A percentile compares a stretch with the other conserved stretches of the same genome.
phyloP scores from a whole-genome alignment of 2,329 filamentous ascomycete species.

The Corinectria fuckeliana region DNA sequence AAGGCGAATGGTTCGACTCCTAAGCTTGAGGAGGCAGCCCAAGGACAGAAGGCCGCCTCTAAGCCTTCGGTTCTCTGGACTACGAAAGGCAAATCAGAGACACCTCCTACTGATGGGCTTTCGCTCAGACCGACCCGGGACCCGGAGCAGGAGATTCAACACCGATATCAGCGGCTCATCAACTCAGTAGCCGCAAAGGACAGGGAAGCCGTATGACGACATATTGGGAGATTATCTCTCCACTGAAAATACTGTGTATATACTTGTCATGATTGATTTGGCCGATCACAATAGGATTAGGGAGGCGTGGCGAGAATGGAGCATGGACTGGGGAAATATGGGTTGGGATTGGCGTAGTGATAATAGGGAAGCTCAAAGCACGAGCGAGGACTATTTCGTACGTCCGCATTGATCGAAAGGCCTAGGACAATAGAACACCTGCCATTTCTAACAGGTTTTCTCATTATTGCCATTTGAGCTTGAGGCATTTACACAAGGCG shows the following conservation, averaged over 20 bases:
- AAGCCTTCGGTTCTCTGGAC: slow-evolving; percentile 48
- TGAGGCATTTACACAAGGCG: neutral
- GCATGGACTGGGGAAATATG: slow-evolving; percentile 28
- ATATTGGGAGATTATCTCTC: neutral
- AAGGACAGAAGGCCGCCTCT: slow-evolving; percentile 28
- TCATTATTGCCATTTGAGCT: neutral
- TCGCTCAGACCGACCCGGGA: slow-evolving; percentile 39
- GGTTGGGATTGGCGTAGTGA: slow-evolving; percentile 21
- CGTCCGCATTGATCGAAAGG: neutral
- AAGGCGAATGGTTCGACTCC: slow-evolving; percentile 42
- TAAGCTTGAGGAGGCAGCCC: slow-evolving; percentile 36
- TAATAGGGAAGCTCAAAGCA: slow-evolving; percentile 14
- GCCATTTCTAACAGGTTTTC: neutral
- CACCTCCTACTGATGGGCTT: slow-evolving; percentile 24
- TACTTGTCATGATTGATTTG: slow-evolving; percentile 23
- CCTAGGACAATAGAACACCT: neutral
- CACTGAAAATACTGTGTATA: slow-evolving; percentile 17
- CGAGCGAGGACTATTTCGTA: slow-evolving; percentile 1
- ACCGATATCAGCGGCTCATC: slow-evolving; percentile 47
- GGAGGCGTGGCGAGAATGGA: slow-evolving; percentile 30
- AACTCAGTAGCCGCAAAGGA: slow-evolving; percentile 46
- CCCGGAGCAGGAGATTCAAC: slow-evolving; percentile 44
- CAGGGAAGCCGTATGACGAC: slow-evolving; percentile 28
- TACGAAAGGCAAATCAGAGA: slow-evolving; percentile 34
- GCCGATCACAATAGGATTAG: slow-evolving; percentile 19